Conservation (phyloP, 805 yeast species). For the Candida oleophila region DNA sequence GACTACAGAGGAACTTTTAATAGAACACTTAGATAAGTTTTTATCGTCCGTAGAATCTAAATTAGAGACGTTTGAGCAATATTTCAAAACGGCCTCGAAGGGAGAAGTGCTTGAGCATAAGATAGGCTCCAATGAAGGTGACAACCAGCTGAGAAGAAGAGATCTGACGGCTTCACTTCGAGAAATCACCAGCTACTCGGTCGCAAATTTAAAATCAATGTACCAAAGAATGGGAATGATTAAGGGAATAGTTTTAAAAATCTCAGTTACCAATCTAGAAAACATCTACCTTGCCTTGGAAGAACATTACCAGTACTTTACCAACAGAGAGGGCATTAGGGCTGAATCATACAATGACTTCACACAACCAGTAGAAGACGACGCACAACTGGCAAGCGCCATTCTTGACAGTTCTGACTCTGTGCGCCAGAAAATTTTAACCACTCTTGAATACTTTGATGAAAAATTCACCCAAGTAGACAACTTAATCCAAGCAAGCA, state of each 20-base stretch:
- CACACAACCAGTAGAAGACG: neutral
- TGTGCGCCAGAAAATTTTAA: slow-evolving; percentile 37
- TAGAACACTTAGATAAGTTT: slow-evolving; percentile 40
- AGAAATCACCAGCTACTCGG: slow-evolving; percentile 31
- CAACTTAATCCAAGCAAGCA: slow-evolving; percentile 28
- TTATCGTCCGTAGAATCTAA: slow-evolving; percentile 42
- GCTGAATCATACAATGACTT: neutral
- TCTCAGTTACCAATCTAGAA: slow-evolving; percentile 39
- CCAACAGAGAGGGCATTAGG: slow-evolving; percentile 14
- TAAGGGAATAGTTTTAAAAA: slow-evolving; percentile 35
- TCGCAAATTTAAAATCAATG: slow-evolving; percentile 29
- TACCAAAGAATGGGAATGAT: slow-evolving; percentile 35
- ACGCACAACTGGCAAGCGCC: neutral
- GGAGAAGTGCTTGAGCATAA: slow-evolving; percentile 8
- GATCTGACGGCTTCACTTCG: slow-evolving; percentile 27
- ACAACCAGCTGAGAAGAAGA: slow-evolving; percentile 21
- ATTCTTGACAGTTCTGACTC: slow-evolving; percentile 19
- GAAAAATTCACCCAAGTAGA: slow-evolving; percentile 40
- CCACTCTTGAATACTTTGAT: slow-evolving; percentile 43
- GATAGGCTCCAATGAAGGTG: neutral
- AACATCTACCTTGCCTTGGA: slow-evolving; percentile 37
- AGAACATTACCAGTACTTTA: slow-evolving; percentile 40
- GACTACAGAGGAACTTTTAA: slow-evolving; percentile 38
- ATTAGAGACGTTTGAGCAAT: slow-evolving; percentile 39
- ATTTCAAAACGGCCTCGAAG: slow-evolving; percentile 27